Conservation (phyloP, 1,284 basidiomycete species). For the Ganoderma leucocontextum region DNA sequence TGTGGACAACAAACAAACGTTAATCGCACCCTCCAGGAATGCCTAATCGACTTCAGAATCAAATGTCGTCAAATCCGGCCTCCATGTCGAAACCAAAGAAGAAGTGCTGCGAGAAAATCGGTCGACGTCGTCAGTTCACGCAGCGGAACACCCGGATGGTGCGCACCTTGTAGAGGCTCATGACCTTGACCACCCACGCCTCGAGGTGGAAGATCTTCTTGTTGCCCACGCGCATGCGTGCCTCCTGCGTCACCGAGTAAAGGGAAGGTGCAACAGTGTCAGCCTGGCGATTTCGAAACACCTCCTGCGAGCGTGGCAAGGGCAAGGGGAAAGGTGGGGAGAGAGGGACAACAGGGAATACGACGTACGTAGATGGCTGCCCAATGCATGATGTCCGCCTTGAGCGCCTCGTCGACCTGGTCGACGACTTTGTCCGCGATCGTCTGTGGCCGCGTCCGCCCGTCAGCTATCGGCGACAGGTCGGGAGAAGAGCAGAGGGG, state of each 20-base stretch:
- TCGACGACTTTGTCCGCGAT: constrained; percentile 88
- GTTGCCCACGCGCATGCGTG: constrained; percentile 87
- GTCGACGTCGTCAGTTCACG: background rate
- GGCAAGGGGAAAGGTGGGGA: background rate
- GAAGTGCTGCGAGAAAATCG: constrained; percentile 21
- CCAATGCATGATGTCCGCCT: constrained; percentile 94
- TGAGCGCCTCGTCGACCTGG: constrained; percentile 87
- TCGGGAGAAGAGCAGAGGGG: background rate
- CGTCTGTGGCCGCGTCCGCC: constrained; percentile 60
- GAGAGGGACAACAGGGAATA: background rate
- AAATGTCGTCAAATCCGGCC: constrained; percentile 29
- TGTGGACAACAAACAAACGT: background rate
- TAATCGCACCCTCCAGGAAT: background rate
- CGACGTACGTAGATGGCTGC: constrained; percentile 90
- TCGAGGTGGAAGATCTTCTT: constrained; percentile 98
- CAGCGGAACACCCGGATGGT: background rate
- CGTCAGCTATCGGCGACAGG: background rate
- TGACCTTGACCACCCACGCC: constrained; percentile 89
- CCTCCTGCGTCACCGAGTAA: constrained; percentile 65
- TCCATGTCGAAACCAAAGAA: constrained; percentile 34
- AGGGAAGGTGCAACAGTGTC: background rate
- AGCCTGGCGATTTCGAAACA: background rate
- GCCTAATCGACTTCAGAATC: background rate
- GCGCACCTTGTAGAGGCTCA: constrained; percentile 80
- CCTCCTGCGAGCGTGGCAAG: background rate